phyloP scores from a whole-genome alignment of 2,329 filamentous ascomycete species.

The Hypoxylon sp. region DNA sequence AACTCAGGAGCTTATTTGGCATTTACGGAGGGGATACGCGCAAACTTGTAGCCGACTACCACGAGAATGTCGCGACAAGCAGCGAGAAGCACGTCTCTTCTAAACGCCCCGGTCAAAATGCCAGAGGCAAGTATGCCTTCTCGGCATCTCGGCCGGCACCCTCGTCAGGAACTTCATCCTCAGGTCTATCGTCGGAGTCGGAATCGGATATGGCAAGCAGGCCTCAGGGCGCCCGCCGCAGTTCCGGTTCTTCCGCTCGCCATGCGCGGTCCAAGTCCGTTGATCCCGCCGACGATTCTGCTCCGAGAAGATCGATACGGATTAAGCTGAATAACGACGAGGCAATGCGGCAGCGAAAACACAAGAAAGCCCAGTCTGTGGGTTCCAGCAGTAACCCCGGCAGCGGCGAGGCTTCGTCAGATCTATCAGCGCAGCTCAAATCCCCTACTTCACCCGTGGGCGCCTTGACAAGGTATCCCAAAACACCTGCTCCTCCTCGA shows the following conservation, averaged over 20 bases:
- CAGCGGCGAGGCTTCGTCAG: slow-evolving; percentile 55
- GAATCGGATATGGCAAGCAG: slow-evolving; percentile 69
- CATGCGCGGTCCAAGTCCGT: slow-evolving; percentile 75
- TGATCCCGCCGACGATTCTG: slow-evolving; percentile 72
- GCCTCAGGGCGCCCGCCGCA: slow-evolving; percentile 49
- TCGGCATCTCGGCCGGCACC: slow-evolving; percentile 45
- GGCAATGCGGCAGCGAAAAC: slow-evolving; percentile 77
- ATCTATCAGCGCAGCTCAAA: slow-evolving; percentile 85
- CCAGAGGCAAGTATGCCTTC: slow-evolving; percentile 46
- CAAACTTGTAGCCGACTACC: slow-evolving; percentile 63
- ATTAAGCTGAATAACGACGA: slow-evolving; percentile 90
- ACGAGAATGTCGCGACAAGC: slow-evolving; percentile 49
- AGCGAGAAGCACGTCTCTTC: slow-evolving; percentile 51
- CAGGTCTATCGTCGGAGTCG: slow-evolving; percentile 77
- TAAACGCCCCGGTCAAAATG: slow-evolving; percentile 47
- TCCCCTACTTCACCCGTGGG: slow-evolving; percentile 89
- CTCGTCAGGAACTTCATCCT: slow-evolving; percentile 69
- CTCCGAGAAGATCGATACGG: slow-evolving; percentile 83
- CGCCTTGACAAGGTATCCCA: slow-evolving; percentile 88
- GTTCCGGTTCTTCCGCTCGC: slow-evolving; percentile 54
- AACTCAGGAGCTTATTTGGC: slow-evolving; percentile 75
- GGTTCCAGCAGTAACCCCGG: slow-evolving; percentile 60
- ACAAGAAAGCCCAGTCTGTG: slow-evolving; percentile 70
- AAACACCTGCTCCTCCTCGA: slow-evolving; percentile 87
- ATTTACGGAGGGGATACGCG: slow-evolving; percentile 57